These are phyloP conservation scores for Elongisporangium prolatum DNA, from an alignment of 352 stramenopile genomes.

Conservation along the genomic window DNA sequence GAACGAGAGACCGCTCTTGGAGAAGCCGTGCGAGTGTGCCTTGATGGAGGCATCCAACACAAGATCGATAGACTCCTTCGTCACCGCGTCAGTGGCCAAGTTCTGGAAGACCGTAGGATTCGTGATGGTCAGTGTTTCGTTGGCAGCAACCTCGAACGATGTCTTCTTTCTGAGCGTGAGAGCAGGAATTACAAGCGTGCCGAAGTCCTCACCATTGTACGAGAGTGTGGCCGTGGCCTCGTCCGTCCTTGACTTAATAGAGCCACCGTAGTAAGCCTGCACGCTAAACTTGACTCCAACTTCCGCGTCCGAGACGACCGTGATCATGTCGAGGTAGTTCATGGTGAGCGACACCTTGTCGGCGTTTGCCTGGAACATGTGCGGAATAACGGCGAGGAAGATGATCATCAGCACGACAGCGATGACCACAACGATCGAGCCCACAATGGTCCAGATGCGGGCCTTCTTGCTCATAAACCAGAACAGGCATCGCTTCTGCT, in stretches of 20 bases:
- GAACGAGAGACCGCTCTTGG: constrained; percentile 44
- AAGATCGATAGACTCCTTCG: constrained; percentile 28
- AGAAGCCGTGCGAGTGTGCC: constrained; percentile 40
- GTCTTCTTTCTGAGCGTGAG: constrained; percentile 43
- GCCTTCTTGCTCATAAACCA: constrained; percentile 53
- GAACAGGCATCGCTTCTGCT: constrained; percentile 32
- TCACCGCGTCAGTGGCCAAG: constrained; percentile 36
- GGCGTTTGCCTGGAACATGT: constrained; percentile 57
- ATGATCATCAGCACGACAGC: constrained; percentile 51
- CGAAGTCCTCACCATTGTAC: constrained; percentile 41
- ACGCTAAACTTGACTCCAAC: constrained; percentile 53
- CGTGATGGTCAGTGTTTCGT: constrained; percentile 23
- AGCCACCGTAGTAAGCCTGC: constrained; percentile 40
- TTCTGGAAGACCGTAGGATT: constrained; percentile 36
- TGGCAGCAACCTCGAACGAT: constrained; percentile 52
- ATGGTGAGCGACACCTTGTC: constrained; percentile 49
- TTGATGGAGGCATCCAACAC: constrained; percentile 30
- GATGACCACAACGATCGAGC: constrained; percentile 29
- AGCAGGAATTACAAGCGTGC: constrained; percentile 35
- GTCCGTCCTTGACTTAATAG: constrained; percentile 35
- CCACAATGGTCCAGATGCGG: constrained; percentile 37
- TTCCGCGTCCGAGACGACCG: constrained; percentile 23
- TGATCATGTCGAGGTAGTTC: constrained; percentile 66
- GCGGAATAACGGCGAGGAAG: constrained; percentile 52
- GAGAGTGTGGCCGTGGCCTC: constrained; percentile 41